phyloP scores from a whole-genome alignment of 2,329 filamentous ascomycete genomes.

The Phialophora tarda region DNA sequence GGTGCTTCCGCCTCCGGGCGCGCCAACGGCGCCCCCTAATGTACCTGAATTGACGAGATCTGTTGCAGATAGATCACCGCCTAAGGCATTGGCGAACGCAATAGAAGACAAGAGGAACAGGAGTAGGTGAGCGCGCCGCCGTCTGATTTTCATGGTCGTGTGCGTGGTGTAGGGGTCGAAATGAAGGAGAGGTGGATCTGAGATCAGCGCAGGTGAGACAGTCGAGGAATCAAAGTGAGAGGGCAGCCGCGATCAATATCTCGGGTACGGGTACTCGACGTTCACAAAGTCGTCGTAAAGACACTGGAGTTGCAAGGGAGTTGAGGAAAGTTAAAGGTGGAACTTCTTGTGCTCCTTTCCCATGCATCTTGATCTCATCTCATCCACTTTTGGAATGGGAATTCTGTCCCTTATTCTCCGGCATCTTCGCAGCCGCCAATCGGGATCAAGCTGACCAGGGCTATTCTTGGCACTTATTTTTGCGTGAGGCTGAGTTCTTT shows the following conservation, averaged over 20 bases:
- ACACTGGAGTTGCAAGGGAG: not conserved
- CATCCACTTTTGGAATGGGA: slow-evolving; percentile 12
- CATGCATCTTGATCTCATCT: slow-evolving; percentile 8
- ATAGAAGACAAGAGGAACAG: slow-evolving; percentile 47
- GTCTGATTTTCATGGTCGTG: slow-evolving; percentile 45
- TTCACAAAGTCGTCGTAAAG: not conserved
- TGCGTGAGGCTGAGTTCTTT: slow-evolving; percentile 19
- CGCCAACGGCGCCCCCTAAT: slow-evolving; percentile 25
- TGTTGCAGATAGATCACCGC: slow-evolving; percentile 25
- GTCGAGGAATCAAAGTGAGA: not conserved
- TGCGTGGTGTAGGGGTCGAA: slow-evolving; percentile 14
- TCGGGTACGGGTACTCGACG: not conserved
- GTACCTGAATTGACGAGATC: slow-evolving; percentile 17
- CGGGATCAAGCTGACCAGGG: not conserved
- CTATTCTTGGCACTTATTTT: slow-evolving; percentile 24
- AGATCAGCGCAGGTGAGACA: slow-evolving; percentile 14
- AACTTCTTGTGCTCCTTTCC: slow-evolving; percentile 9
- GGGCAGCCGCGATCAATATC: not conserved
- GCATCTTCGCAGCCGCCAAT: slow-evolving; percentile 13
- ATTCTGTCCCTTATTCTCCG: slow-evolving; percentile 15
- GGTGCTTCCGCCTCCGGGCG: slow-evolving; percentile 21
- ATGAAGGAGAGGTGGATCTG: slow-evolving; percentile 1
- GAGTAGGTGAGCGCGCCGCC: slow-evolving; percentile 43
- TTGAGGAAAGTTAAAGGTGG: not conserved
- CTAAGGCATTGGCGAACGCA: slow-evolving; percentile 36